phyloP scores from a whole-genome alignment of 139 green algal genomes.

The Spirogloea muscicola region DNA sequence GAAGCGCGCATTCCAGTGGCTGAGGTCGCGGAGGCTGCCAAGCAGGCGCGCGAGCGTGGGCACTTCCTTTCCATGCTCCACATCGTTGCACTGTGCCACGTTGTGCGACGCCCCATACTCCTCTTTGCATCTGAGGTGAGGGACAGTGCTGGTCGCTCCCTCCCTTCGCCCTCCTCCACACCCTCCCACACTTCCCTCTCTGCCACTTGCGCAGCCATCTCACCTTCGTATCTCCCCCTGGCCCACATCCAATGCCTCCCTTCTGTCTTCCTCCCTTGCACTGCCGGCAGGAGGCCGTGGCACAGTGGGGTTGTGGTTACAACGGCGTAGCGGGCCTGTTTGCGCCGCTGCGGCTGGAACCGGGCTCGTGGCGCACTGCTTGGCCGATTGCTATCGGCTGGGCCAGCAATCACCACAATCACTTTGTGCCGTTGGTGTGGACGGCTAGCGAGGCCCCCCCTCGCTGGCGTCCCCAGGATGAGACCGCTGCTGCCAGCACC shows the following conservation, averaged over 20 bases:
- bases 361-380: background rate
- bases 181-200: too few species aligned
- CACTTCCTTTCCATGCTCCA: conserved; percentile 32
- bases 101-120: conserved; percentile 16
- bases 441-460: conserved; percentile 3
- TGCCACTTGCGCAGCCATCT: too few species aligned
- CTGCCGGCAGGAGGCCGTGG: conserved; percentile 6
- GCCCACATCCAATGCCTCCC: too few species aligned
- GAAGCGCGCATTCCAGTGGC: background rate
- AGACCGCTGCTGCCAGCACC: background rate
- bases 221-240: too few species aligned
- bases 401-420: conserved; percentile 30
- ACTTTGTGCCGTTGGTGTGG: conserved; percentile 42
- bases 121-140: conserved; percentile 24
- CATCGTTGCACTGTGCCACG: conserved; percentile 23
- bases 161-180: too few species aligned
- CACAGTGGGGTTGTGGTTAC: background rate
- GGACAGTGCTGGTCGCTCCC: too few species aligned
- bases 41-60: background rate
- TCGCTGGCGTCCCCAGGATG: background rate
- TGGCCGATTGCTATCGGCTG: conserved; percentile 3
- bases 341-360: background rate
- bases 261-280: too few species aligned
- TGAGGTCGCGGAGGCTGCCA: conserved; percentile 13
- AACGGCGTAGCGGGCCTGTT: conserved; percentile 18